These are phyloP conservation scores for Hymenoscyphus albidus DNA, from an alignment of 2,329 filamentous ascomycete genomes.

Conservation along the genomic window DNA sequence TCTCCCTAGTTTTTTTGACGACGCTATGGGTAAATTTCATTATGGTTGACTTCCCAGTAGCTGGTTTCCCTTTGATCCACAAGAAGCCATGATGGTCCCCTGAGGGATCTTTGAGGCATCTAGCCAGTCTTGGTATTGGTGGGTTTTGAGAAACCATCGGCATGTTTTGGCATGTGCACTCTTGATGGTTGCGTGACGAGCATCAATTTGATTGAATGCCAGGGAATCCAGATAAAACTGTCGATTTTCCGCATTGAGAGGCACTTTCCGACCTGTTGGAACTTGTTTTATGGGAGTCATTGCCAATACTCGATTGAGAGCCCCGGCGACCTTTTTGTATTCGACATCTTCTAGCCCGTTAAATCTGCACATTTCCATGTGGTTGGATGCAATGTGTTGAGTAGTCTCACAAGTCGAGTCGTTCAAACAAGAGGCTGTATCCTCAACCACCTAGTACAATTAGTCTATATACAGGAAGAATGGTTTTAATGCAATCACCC, in stretches of 20 bases:
- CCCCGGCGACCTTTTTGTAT: constrained; percentile 17
- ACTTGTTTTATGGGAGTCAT: neutral
- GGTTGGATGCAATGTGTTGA: constrained; percentile 13
- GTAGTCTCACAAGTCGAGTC: constrained; percentile 11
- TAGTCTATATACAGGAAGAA: neutral
- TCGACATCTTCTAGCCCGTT: constrained; percentile 11
- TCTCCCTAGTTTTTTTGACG: constrained; percentile 5
- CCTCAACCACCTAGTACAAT: constrained; percentile 14
- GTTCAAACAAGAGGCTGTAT: constrained; percentile 14
- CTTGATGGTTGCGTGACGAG: constrained; percentile 37
- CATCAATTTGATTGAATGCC: constrained; percentile 38
- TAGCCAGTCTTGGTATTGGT: constrained; percentile 39
- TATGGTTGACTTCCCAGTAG: constrained; percentile 43
- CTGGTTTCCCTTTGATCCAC: constrained; percentile 47
- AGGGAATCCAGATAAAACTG: constrained; percentile 33
- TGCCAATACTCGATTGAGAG: constrained; percentile 7
- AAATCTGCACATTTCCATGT: constrained; percentile 21
- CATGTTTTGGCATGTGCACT: constrained; percentile 38
- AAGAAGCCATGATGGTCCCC: constrained; percentile 41
- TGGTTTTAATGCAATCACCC: neutral
- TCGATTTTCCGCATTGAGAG: constrained; percentile 7
- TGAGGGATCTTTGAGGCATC: constrained; percentile 27
- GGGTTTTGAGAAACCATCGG: constrained; percentile 38
- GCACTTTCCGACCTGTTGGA: neutral
- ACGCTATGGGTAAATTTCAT: constrained; percentile 32